phyloP scores from a whole-genome alignment of 2,329 filamentous ascomycete species.

The Fusarium algeriense region DNA sequence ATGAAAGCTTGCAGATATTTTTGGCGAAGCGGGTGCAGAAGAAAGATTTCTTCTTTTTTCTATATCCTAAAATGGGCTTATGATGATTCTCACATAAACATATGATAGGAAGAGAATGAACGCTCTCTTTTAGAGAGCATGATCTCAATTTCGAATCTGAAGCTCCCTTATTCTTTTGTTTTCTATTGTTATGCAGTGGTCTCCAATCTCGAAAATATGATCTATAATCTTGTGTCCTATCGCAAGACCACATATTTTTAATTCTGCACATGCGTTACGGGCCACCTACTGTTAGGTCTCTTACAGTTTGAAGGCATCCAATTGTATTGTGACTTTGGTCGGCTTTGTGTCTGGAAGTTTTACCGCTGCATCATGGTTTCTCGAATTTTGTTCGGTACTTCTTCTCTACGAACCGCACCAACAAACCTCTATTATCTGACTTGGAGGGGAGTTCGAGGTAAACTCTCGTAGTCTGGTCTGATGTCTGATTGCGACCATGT shows the following conservation, averaged over 20 bases:
- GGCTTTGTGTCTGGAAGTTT: neutral
- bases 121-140: constrained; percentile 65
- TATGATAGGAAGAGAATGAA: constrained; percentile 79
- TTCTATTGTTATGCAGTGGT: neutral
- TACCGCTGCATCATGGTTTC: neutral
- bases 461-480: neutral
- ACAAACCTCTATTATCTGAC: neutral
- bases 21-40: constrained; percentile 17
- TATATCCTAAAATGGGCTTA: constrained; percentile 60
- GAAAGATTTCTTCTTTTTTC: constrained; percentile 45
- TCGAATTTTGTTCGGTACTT: neutral
- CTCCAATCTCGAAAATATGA: neutral
- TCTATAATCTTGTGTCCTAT: neutral
- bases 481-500: neutral
- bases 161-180: constrained; percentile 53
- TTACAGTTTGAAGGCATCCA: too few species aligned
- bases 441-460: neutral
- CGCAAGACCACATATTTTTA: neutral
- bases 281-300: neutral
- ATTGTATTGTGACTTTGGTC: neutral
- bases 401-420: neutral
- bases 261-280: neutral
- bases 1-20: constrained; percentile 37
- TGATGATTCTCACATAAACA: constrained; percentile 71
- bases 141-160: constrained; percentile 75